phyloP scores from a whole-genome alignment of 768 basidiomycete genomes.

The Kwoniella newhampshirensis region DNA sequence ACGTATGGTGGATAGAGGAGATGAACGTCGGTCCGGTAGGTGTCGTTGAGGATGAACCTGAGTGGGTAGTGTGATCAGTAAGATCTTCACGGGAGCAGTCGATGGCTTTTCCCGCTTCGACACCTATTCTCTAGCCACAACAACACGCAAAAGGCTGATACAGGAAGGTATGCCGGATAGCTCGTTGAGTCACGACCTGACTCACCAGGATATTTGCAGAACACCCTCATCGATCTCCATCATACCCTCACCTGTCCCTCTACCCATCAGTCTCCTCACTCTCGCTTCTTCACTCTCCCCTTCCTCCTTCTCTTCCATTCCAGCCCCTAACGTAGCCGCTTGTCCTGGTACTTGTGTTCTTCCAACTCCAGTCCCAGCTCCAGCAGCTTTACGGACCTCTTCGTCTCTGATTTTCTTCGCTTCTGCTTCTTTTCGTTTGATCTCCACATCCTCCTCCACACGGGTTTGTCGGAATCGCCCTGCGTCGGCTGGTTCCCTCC shows the following conservation, averaged over 20 bases:
- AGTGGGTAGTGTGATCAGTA: neutral
- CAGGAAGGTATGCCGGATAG: neutral
- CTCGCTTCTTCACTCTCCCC: conserved; percentile 38
- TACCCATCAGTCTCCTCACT: conserved; percentile 40
- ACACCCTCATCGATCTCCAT: conserved; percentile 58
- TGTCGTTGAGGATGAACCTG: conserved; percentile 97
- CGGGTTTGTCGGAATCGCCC: conserved; percentile 51
- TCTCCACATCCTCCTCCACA: conserved; percentile 35
- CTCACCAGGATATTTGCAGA: conserved; percentile 87
- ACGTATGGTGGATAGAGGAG: conserved; percentile 94
- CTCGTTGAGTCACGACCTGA: conserved; percentile 1
- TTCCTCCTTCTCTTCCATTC: conserved; percentile 10
- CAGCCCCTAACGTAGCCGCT: conserved; percentile 1
- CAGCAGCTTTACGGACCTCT: conserved; percentile 23
- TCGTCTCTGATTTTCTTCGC: conserved; percentile 64
- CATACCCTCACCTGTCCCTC: conserved; percentile 50
- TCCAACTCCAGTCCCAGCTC: conserved; percentile 1
- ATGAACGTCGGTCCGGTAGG: conserved; percentile 87
- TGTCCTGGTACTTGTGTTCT: neutral
- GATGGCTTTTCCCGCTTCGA: neutral
- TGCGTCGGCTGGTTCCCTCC: conserved; percentile 58
- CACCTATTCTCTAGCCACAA: neutral
- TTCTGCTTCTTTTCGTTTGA: conserved; percentile 52
- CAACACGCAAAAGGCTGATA: neutral
- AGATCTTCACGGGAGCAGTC: neutral